A percentile compares a stretch with the other conserved stretches of the same genome.
phyloP scores from a whole-genome alignment of 129 eudicot genomes.

The Apium graveolens region DNA sequence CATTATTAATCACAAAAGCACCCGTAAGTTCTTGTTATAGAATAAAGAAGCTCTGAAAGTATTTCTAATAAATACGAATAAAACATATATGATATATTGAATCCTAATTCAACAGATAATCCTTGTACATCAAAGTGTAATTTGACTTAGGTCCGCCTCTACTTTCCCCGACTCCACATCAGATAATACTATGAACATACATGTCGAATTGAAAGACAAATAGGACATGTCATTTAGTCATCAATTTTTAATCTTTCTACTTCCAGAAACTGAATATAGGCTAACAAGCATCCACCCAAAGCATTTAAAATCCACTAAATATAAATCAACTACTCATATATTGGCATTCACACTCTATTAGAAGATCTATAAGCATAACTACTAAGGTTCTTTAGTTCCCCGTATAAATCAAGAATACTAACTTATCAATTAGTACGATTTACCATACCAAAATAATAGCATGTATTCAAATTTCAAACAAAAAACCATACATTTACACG shows the following conservation, averaged over 20 bases:
- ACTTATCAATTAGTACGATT: not conserved
- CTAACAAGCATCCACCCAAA: not conserved
- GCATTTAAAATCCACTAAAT: not conserved
- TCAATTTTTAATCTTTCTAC: not conserved
- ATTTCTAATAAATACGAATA: not conserved
- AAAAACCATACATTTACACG: not conserved
- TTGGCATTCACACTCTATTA: not conserved
- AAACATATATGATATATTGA: not conserved
- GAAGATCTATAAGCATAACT: not conserved
- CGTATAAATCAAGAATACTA: slow-evolving; percentile 1
- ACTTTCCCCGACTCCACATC: not conserved
- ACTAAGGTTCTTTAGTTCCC: not conserved
- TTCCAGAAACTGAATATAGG: not conserved
- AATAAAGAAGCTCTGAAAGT: not conserved
- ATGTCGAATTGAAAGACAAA: not conserved
- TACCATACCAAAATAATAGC: not conserved
- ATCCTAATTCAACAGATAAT: not conserved
- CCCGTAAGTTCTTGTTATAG: not conserved
- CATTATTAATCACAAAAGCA: not conserved
- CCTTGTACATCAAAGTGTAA: not conserved
- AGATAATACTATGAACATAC: not conserved
- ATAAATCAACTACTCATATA: not conserved
- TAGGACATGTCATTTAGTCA: not conserved
- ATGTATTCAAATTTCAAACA: not conserved
- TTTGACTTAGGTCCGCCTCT: not conserved